Evolutionary conservation across 441 rosid genomes (phyloP), one percentile per base, ranked within the genome.

Genomic region (Jatropha podagrica): DNA sequence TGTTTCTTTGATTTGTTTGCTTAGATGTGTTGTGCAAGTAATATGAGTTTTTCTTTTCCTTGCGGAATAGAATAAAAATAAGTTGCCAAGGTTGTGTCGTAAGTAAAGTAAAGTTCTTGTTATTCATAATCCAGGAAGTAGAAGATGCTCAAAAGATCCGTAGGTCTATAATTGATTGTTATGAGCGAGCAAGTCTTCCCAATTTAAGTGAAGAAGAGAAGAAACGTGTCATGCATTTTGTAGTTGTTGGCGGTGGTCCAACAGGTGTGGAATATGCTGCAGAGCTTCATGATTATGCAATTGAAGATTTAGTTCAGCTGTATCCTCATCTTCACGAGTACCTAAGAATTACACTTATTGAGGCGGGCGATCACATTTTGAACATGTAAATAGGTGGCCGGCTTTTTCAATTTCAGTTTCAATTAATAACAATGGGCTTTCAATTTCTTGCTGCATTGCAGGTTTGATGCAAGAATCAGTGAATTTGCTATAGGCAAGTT

Each of bases 201-300:
- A 84, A 72, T 69, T 61, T 92, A 64, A 94, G 87, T 37, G 97
- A 92, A 12, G 97, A 94, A 73, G 97, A 92, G 85, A 89, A 89
- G 72, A 86, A 82, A 83, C 83, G 83, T 70, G 90, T 90, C 68
- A 91, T 92, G 77, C 97, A 94, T 71, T 94, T 92, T 81, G 96
- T 94, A 69, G 82, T 94, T 27, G 98, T 92, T 78, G 97, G 97
- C 14, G 98, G 98, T 74, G 98, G 98, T 12, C 97, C 98, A 61
- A 88, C 95, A 18, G 97, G 98, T 56, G 98, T 94, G 77, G 98
- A 94, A 75, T 94, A 90, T 83, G 91, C 98, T 51, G 97, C 97
- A 40, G 96, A 92, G 83, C 90, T 94, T 54, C 88, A 90, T 81
- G 98, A 94, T 81, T 91, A 84, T 80, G 94, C 90, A 46, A 82